Conservation (phyloP, 495 filamentous ascomycete species). For the Friedmanniomyces simplex region DNA sequence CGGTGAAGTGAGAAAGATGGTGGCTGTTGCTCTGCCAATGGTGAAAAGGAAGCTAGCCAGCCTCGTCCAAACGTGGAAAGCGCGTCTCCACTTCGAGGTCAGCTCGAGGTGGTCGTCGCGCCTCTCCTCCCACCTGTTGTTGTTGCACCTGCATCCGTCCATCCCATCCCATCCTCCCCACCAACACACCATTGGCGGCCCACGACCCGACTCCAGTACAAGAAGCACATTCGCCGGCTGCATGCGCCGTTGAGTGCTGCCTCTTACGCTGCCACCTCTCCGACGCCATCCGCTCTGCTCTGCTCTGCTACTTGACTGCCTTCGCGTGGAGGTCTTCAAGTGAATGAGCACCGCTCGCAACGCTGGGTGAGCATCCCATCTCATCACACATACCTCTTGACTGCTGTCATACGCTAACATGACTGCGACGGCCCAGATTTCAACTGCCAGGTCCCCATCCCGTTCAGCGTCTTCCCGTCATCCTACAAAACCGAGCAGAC, state of each 20-base stretch:
- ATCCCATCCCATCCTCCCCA: background rate
- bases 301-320: background rate
- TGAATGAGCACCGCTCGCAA: background rate
- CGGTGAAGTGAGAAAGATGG: no score
- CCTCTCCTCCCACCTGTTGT: background rate
- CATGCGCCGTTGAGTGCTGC: background rate
- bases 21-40: background rate
- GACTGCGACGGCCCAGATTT: background rate
- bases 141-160: background rate
- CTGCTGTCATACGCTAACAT: background rate
- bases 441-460: slow-evolving; percentile 8
- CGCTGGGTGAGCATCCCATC: background rate
- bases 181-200: background rate
- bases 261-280: background rate
- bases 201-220: background rate
- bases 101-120: background rate
- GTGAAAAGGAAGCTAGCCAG: background rate
- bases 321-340: background rate
- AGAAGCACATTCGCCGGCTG: background rate
- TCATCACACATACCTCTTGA: no score
- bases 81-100: background rate
- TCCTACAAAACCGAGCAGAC: slow-evolving; percentile 25
- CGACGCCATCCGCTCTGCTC: background rate
- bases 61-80: no score
- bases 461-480: slow-evolving; percentile 24